A percentile compares a stretch with the other conserved stretches of the same genome.
Evolutionary conservation across 805 yeast genomes (phyloP).

Genomic region (Wickerhamomyces queroliae): DNA sequence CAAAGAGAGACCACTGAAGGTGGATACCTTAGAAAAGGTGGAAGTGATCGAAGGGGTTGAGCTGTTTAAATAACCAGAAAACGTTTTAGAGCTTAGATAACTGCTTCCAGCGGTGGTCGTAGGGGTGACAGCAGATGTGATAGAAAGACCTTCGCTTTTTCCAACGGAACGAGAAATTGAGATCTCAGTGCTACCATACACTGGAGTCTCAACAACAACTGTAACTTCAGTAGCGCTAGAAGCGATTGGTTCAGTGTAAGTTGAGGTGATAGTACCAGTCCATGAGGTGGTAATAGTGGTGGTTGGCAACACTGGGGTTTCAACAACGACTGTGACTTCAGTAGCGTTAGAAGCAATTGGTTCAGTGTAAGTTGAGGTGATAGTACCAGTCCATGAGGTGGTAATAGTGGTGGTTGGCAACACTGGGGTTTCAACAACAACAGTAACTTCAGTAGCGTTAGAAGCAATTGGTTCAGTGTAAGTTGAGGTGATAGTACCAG

Average conservation of each 20-base stretch:
- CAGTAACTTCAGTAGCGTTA: not conserved
- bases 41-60: not conserved
- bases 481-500: too few relatives aligned
- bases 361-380: not conserved
- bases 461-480: not conserved
- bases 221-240: not conserved
- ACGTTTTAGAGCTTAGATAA: too few relatives aligned
- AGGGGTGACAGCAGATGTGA: not conserved
- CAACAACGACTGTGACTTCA: slow-evolving; percentile 1
- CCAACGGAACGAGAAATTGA: too few relatives aligned
- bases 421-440: not conserved
- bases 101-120: not conserved
- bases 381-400: not conserved
- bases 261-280: not conserved
- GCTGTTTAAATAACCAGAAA: not conserved
- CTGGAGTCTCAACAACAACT: not conserved
- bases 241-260: not conserved
- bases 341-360: not conserved
- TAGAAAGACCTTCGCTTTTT: too few relatives aligned
- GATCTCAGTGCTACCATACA: too few relatives aligned
- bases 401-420: not conserved
- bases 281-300: not conserved
- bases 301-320: not conserved
- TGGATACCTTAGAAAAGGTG: not conserved
- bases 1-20: too few relatives aligned